Base-by-base conservation (phyloP, 306 rosid species). In the Malus fusca region DNA sequence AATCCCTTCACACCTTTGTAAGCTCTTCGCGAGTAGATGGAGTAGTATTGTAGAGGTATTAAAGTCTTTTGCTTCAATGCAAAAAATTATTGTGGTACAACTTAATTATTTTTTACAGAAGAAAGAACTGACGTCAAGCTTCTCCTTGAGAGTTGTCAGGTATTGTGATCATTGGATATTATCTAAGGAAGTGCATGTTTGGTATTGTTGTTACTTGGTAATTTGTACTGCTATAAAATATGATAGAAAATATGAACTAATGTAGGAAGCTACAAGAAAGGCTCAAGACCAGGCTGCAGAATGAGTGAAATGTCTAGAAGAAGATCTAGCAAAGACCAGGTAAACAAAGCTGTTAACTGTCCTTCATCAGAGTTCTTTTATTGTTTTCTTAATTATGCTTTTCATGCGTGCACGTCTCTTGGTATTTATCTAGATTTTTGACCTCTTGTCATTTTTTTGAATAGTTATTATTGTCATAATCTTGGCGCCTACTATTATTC, bases 1-100 rank as follows among this genome's bases (percentile, higher is more conserved):
- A 92, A 76, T 86, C 99, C 22, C 99, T 95, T 80, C 99, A 95
- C 76, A 25, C 93, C 59, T 89, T 97, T 67, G 99, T 95, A 83
- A 85, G 96, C 74, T 61, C 28, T 75, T 77, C 11, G 65, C 67
- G 15, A 28, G 67, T 62, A 28, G 40, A 28, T 28, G 13, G 22
- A 63, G 11, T 30, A 63, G 67, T 60, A 58, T 61, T 61, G 66
- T 61, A 6, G 62, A 14, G 5, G 4, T 46, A 46, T 3, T 28
- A 2, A 28, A 28, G 3, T 30, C 4, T 14, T 46, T 46, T 46
- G 53, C 53, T 48, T 48, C 53, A 48, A 48, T 48, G 19, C 53
- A 14, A 46, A 46, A 48, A 14, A 0, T 18, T 66, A 23, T 17
- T 66, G 44, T 64, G 3, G 51, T 66, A 18, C 26, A 21, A 33